Evolutionary conservation across 768 basidiomycete genomes (phyloP).

Genomic region (Lentinula sp.): DNA sequence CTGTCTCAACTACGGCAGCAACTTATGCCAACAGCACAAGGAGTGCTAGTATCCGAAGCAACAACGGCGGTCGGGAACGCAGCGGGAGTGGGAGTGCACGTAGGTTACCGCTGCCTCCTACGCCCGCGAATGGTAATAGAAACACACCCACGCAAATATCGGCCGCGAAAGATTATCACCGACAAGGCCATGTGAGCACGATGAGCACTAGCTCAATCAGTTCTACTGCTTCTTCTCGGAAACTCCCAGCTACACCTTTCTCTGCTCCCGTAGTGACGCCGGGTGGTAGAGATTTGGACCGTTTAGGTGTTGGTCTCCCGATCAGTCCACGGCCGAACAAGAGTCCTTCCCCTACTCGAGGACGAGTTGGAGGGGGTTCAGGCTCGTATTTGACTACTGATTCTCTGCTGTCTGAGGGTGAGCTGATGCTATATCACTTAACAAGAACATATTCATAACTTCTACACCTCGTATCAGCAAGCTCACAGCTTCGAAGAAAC

Average conservation of each 20-base stretch:
- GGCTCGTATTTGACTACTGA: not conserved
- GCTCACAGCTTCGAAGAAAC: not conserved
- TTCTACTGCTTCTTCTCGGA: not conserved
- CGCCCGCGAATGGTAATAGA: not conserved
- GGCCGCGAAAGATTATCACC: not conserved
- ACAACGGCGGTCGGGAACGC: not conserved
- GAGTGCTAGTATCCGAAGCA: not conserved
- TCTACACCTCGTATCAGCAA: not conserved
- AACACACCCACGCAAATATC: not conserved
- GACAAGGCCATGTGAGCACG: not conserved
- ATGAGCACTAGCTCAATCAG: slow-evolving; percentile 1
- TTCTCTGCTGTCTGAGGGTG: not conserved
- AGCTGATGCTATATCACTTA: not conserved
- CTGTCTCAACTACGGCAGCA: not conserved
- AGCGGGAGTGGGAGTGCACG: not conserved
- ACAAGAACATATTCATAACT: not conserved
- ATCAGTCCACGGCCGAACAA: not conserved
- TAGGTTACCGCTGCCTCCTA: not conserved
- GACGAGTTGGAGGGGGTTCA: not conserved
- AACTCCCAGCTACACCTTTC: not conserved
- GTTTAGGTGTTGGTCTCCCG: not conserved
- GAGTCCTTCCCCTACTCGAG: not conserved
- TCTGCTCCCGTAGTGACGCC: not conserved
- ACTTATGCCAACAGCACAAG: not conserved
- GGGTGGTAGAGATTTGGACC: not conserved